These are phyloP conservation scores for Amanita brunnescens DNA, from an alignment of 768 basidiomycete genomes.

Conservation along the genomic window DNA sequence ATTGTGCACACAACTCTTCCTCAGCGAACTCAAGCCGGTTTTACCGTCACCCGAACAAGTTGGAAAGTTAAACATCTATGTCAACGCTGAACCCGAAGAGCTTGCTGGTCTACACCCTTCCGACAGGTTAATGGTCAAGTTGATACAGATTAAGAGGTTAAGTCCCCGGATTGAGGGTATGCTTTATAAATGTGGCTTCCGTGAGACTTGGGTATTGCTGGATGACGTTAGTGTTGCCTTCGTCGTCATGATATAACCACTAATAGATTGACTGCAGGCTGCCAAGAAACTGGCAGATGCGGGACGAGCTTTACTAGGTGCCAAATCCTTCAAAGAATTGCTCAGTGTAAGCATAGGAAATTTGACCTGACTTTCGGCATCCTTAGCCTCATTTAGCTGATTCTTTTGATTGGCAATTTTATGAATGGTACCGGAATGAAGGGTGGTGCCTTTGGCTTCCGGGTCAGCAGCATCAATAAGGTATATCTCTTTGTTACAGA, in stretches of 20 bases:
- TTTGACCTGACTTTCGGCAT: background rate
- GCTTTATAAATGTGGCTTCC: conserved; percentile 85
- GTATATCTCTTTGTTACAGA: conserved; percentile 26
- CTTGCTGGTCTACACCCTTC: conserved; percentile 86
- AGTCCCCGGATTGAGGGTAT: conserved; percentile 89
- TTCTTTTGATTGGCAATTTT: conserved; percentile 93
- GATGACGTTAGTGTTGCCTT: conserved; percentile 53
- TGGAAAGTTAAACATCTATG: conserved; percentile 85
- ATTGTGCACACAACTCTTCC: conserved; percentile 81
- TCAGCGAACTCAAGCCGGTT: conserved; percentile 81
- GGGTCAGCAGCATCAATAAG: conserved; percentile 96
- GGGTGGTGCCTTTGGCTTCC: conserved; percentile 96
- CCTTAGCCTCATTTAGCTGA: conserved; percentile 40
- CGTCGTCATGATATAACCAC: background rate
- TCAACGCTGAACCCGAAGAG: conserved; percentile 79
- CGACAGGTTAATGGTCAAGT: conserved; percentile 93
- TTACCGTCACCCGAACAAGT: conserved; percentile 89
- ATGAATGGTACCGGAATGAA: conserved; percentile 97
- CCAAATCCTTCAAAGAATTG: conserved; percentile 84
- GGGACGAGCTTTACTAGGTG: conserved; percentile 67
- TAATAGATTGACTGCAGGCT: conserved; percentile 37
- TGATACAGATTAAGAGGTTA: conserved; percentile 90
- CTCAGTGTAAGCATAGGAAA: conserved; percentile 50
- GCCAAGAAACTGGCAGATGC: conserved; percentile 77
- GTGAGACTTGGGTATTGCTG: conserved; percentile 73